phyloP scores from a whole-genome alignment of 257 asterid genomes.

The Echites panduratus region DNA sequence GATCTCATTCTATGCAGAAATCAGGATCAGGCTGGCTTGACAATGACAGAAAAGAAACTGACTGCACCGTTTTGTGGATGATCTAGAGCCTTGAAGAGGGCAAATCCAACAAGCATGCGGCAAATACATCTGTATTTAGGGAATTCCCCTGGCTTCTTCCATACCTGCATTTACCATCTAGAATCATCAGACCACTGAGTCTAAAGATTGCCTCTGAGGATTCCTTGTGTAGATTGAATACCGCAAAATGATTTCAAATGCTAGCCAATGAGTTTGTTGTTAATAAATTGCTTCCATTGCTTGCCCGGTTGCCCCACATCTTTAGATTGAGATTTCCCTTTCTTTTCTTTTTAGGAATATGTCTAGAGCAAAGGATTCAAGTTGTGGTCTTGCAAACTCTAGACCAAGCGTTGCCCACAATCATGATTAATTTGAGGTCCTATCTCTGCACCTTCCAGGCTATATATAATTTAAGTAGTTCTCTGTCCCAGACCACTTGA shows the following conservation, averaged over 20 bases:
- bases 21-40: background rate
- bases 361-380: background rate
- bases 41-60: background rate
- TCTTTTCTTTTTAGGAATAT: too few species aligned
- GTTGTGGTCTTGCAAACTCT: background rate
- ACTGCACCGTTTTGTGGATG: background rate
- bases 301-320: background rate
- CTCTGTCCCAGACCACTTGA: background rate
- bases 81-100: background rate
- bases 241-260: background rate
- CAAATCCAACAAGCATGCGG: background rate
- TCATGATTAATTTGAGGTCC: background rate
- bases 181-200: background rate
- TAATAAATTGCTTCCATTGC: background rate
- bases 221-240: background rate
- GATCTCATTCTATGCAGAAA: background rate
- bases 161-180: background rate
- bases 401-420: background rate
- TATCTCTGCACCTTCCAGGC: too few species aligned
- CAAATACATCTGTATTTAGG: background rate
- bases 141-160: background rate
- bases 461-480: too few species aligned
- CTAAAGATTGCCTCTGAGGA: background rate
- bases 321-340: background rate
- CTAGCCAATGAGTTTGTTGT: background rate